Evolutionary conservation across 1,284 basidiomycete genomes (phyloP).

Genomic region (Mrakiaceae sp.): DNA sequence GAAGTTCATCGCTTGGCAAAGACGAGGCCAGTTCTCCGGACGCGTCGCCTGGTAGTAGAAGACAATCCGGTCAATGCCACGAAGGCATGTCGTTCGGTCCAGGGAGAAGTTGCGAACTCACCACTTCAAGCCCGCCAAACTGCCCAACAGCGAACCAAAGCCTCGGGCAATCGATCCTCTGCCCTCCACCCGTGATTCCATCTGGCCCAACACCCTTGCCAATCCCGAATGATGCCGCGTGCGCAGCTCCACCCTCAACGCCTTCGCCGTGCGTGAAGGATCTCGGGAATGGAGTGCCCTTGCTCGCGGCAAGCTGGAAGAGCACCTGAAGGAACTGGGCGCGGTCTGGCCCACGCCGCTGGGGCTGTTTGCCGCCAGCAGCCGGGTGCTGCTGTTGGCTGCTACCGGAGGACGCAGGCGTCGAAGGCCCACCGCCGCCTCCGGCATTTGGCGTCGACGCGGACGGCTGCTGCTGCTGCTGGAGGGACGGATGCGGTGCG

Average conservation of each 20-base stretch:
- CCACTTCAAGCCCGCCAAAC: not conserved
- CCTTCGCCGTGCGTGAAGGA: slow-evolving; percentile 6
- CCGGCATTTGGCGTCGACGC: too few relatives aligned
- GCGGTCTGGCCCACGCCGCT: too few relatives aligned
- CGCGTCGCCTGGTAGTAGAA: not conserved
- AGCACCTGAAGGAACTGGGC: too few relatives aligned
- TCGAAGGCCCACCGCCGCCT: too few relatives aligned
- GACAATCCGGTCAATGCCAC: not conserved
- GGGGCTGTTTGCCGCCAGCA: too few relatives aligned
- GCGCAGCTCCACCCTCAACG: slow-evolving; percentile 1
- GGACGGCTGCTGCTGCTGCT: too few relatives aligned
- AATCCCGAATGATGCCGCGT: not conserved
- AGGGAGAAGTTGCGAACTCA: not conserved
- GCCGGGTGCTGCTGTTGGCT: too few relatives aligned
- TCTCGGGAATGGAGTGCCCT: not conserved
- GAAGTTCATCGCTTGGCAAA: not conserved
- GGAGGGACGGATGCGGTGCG: too few relatives aligned
- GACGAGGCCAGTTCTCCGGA: not conserved
- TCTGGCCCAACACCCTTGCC: slow-evolving; percentile 4
- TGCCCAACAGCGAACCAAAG: not conserved
- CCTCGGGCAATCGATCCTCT: not conserved
- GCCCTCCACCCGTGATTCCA: slow-evolving; percentile 6
- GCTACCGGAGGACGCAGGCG: too few relatives aligned
- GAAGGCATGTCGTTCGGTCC: too few relatives aligned
- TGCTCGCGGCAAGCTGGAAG: not conserved